Conservation (phyloP, 306 rosid species). For the Trifolium dubium region DNA sequence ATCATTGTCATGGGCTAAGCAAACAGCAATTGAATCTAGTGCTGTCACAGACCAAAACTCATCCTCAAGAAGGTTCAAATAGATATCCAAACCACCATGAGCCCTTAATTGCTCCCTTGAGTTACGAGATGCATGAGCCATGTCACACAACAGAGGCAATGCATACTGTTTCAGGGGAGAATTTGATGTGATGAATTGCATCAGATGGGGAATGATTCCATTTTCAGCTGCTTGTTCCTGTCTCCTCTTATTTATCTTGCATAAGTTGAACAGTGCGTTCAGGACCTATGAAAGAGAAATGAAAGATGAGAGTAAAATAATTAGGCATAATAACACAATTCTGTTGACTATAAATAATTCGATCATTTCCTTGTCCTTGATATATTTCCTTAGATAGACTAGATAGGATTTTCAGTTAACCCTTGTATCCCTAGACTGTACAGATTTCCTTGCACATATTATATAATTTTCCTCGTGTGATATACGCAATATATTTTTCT, state of each 20-base stretch:
- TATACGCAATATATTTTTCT: neutral
- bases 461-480: neutral
- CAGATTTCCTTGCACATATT: neutral
- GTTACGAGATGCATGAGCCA: constrained; percentile 99
- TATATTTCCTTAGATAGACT: constrained; percentile 5
- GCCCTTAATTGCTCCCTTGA: constrained; percentile 99
- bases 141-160: constrained; percentile 92
- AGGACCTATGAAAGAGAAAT: constrained; percentile 66
- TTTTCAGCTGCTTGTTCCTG: constrained; percentile 99
- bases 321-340: constrained; percentile 15
- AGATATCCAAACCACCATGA: constrained; percentile 98
- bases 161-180: constrained; percentile 91
- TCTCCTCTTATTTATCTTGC: constrained; percentile 99
- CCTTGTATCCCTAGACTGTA: neutral
- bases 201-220: constrained; percentile 98
- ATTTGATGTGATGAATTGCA: constrained; percentile 87
- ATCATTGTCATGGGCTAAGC: constrained; percentile 96
- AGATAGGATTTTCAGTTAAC: neutral
- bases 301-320: constrained; percentile 9
- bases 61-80: constrained; percentile 96
- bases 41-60: constrained; percentile 95
- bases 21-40: constrained; percentile 93
- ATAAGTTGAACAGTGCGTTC: constrained; percentile 90
- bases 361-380: constrained; percentile 3
- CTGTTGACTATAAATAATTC: constrained; percentile 2